phyloP scores from a whole-genome alignment of 306 rosid genomes.

The Ziziphus jujuba region DNA sequence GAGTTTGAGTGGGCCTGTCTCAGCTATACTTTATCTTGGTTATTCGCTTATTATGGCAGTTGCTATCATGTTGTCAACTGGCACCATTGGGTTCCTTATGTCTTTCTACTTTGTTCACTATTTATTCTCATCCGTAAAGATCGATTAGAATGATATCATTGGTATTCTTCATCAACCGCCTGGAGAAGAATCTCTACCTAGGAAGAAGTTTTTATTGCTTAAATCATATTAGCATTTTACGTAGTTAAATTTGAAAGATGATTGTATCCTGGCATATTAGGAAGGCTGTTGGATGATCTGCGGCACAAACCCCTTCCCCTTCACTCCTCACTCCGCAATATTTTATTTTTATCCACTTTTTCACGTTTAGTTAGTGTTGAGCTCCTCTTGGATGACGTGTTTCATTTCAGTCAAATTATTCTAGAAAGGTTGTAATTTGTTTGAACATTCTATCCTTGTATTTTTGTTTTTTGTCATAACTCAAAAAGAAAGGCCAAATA shows the following conservation, averaged over 20 bases:
- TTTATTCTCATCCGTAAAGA: conserved; percentile 91
- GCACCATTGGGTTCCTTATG: conserved; percentile 80
- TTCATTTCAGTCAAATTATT: conserved; percentile 30
- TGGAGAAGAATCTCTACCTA: conserved; percentile 28
- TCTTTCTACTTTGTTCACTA: conserved; percentile 96
- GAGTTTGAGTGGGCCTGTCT: conserved; percentile 95
- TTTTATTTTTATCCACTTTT: conserved; percentile 18
- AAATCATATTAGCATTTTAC: conserved; percentile 31
- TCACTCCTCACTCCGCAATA: background rate
- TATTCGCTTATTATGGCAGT: conserved; percentile 90
- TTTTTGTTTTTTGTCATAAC: conserved; percentile 19
- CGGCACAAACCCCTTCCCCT: conserved; percentile 30
- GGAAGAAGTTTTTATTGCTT: conserved; percentile 33
- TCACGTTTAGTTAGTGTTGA: conserved; percentile 25
- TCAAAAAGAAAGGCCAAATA: conserved; percentile 27
- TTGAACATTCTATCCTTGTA: conserved; percentile 13
- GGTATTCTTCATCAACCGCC: conserved; percentile 31
- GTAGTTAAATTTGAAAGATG: conserved; percentile 41
- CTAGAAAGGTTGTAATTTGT: conserved; percentile 46
- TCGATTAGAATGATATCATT: conserved; percentile 49
- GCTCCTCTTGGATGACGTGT: conserved; percentile 25
- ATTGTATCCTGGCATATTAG: conserved; percentile 31
- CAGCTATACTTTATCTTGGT: conserved; percentile 84
- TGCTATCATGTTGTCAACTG: conserved; percentile 92
- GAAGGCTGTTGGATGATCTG: conserved; percentile 26